Percentiles rank a stretch among this genome's conserved stretches.
phyloP scores from a whole-genome alignment of 2,329 filamentous ascomycete species.

The Emydomyces testavorans region DNA sequence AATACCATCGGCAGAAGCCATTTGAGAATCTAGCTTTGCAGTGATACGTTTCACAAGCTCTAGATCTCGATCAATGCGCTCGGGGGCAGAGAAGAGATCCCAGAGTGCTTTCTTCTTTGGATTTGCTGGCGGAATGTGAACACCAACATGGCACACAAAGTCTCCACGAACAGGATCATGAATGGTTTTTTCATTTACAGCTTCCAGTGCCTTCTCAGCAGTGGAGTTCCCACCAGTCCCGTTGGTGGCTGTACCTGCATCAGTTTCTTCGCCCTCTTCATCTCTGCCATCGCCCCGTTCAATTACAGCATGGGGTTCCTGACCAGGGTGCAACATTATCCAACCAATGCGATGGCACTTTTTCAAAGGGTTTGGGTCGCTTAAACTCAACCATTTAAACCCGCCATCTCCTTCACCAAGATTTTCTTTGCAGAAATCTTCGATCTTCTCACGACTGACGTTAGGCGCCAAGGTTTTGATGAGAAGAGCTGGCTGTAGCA shows the following conservation, averaged over 20 bases:
- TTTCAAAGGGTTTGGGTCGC: constrained; percentile 93
- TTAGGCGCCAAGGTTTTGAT: constrained; percentile 98
- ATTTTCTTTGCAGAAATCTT: constrained; percentile 88
- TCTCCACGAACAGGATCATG: constrained; percentile 88
- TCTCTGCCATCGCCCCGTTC: constrained; percentile 66
- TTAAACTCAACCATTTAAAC: constrained; percentile 91
- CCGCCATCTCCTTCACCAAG: constrained; percentile 82
- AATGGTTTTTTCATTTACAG: constrained; percentile 96
- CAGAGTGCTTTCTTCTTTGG: constrained; percentile 90
- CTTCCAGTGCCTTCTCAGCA: constrained; percentile 77
- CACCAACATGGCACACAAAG: constrained; percentile 93
- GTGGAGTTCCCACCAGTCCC: constrained; percentile 36
- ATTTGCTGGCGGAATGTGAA: constrained; percentile 77
- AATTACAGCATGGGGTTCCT: constrained; percentile 52
- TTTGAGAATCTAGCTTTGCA: constrained; percentile 71
- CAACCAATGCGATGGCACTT: constrained; percentile 96
- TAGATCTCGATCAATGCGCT: constrained; percentile 84
- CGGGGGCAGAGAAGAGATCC: constrained; percentile 90
- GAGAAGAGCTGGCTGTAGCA: constrained; percentile 79
- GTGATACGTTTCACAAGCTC: constrained; percentile 71
- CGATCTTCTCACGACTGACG: constrained; percentile 84
- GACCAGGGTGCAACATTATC: constrained; percentile 82
- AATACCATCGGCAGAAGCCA: constrained; percentile 66
- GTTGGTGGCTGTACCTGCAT: constrained; percentile 24
- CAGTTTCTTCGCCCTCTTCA: constrained; percentile 48